A percentile compares a stretch with the other conserved stretches of the same genome.
Evolutionary conservation across 139 green algal genomes (phyloP).

Genomic region (Micractinium sp.): DNA sequence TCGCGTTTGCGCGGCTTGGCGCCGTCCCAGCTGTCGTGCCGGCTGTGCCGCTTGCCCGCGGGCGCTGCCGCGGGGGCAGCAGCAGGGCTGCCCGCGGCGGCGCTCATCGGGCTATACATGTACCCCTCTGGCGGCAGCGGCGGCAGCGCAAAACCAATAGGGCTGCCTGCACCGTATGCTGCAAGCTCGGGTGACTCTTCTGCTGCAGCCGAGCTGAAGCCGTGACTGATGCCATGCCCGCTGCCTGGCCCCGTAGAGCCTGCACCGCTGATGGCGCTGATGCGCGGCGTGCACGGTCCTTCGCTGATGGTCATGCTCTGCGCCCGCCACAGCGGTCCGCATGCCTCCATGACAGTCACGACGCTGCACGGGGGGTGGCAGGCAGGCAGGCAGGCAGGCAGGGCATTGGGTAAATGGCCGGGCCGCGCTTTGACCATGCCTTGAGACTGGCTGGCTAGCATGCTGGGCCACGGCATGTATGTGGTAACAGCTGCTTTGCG

Average conservation of each 20-base stretch:
- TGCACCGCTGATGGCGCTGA: not conserved
- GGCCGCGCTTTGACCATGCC: not conserved
- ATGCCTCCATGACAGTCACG: not conserved
- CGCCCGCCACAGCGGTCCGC: not conserved
- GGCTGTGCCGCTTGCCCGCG: not conserved
- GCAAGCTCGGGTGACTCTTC: not conserved
- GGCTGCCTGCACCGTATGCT: not conserved
- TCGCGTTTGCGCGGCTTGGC: not conserved
- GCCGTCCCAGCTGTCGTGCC: not conserved
- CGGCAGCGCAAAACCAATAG: not conserved
- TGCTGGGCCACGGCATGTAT: not conserved
- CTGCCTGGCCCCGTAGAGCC: too few species aligned
- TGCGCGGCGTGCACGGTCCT: not conserved
- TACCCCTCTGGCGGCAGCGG: not conserved
- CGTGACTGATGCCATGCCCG: too few species aligned
- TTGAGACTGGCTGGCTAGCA: not conserved
- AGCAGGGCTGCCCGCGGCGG: not conserved
- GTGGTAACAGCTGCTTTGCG: not conserved
- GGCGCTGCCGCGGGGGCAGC: too few species aligned
- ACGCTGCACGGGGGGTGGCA: not conserved
- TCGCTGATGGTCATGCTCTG: not conserved
- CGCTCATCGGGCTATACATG: not conserved
- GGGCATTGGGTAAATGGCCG: not conserved
- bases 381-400: not conserved
- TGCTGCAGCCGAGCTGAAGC: not conserved